phyloP scores from a whole-genome alignment of 2,329 filamentous ascomycete species.

The Pseudogymnoascus sp. region DNA sequence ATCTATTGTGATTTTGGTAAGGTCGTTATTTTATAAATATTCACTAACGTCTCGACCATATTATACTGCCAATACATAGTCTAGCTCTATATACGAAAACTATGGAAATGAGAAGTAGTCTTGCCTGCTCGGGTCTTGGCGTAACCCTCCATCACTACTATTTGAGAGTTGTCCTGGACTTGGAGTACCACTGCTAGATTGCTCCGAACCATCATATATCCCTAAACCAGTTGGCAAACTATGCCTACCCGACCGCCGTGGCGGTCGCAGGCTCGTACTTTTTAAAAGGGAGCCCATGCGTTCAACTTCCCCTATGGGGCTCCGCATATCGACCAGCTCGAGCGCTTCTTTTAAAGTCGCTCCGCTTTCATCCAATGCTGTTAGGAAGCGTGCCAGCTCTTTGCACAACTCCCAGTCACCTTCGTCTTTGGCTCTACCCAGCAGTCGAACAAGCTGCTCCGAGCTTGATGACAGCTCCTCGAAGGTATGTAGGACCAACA shows the following conservation, averaged over 20 bases:
- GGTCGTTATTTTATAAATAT: slow-evolving; percentile 2
- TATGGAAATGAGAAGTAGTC: slow-evolving; percentile 10
- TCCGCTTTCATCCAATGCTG: slow-evolving; percentile 81
- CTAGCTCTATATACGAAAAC: slow-evolving; percentile 1
- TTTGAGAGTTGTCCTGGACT: neutral
- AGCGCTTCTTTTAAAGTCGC: slow-evolving; percentile 67
- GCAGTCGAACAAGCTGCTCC: slow-evolving; percentile 70
- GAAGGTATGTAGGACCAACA: slow-evolving; percentile 85
- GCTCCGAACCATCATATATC: neutral
- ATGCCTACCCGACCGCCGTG: neutral
- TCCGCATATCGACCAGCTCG: slow-evolving; percentile 47
- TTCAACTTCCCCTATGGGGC: slow-evolving; percentile 28
- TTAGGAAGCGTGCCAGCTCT: slow-evolving; percentile 87
- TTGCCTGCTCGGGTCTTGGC: neutral
- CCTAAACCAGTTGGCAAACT: neutral
- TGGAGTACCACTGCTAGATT: neutral
- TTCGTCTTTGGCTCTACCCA: slow-evolving; percentile 72
- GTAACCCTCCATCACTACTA: slow-evolving; percentile 6
- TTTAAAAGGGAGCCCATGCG: slow-evolving; percentile 33
- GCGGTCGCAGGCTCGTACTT: slow-evolving; percentile 28
- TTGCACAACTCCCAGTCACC: slow-evolving; percentile 94
- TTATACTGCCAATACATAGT: neutral
- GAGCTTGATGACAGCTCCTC: slow-evolving; percentile 60
- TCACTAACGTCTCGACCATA: neutral
- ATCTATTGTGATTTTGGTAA: neutral